Evolutionary conservation across 2,329 filamentous ascomycete genomes (phyloP), one percentile per base, ranked within the genome.

Genomic region (Geosmithia morbida): DNA sequence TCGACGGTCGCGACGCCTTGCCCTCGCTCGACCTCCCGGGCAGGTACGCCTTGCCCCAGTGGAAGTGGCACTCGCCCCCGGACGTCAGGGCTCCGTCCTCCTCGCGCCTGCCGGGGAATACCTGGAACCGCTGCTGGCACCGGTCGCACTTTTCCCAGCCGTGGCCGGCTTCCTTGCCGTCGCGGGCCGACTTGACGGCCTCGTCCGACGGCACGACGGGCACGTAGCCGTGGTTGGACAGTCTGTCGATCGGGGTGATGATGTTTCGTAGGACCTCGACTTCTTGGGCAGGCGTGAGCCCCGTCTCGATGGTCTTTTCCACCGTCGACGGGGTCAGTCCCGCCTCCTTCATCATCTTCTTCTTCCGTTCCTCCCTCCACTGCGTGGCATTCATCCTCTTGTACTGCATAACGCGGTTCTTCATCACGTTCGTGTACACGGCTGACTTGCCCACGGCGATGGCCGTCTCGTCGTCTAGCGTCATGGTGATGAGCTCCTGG

Each of bases 141-240:
- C 92, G 82, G 57, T 95, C 89, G 57, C 92, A 98, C 45, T 79
- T 74, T 65, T 98, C 92, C 73, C 83, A 95, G 44, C 86, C 86
- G 46, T 79, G 75, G 13, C 83, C 77, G 7, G 79, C 71, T 44
- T 77, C 69, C 0, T 87, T 71, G 0, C 81, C 87, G 42, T 75
- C 71, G 33, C 69, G 75, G 0, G 87, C 83, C 46, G 74, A 71
- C 46, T 75, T 67, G 17, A 96, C 75, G 17, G 87, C 83, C 7
- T 74, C 71, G 1, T 75, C 67, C 0, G 76, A 74, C 0, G 89
- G 89, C 1, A 81, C 65, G 4, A 61, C 66, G 0, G 81, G 76
- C 19, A 96, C 80, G 60, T 96, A 97, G 17, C 87, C 88, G 58
- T 81, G 75, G 6, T 72, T 61, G 6, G 77, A 71, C n/a, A 95